Conservation (phyloP, 495 filamentous ascomycete genomes). For the Penicillium psychrofluorescens region DNA sequence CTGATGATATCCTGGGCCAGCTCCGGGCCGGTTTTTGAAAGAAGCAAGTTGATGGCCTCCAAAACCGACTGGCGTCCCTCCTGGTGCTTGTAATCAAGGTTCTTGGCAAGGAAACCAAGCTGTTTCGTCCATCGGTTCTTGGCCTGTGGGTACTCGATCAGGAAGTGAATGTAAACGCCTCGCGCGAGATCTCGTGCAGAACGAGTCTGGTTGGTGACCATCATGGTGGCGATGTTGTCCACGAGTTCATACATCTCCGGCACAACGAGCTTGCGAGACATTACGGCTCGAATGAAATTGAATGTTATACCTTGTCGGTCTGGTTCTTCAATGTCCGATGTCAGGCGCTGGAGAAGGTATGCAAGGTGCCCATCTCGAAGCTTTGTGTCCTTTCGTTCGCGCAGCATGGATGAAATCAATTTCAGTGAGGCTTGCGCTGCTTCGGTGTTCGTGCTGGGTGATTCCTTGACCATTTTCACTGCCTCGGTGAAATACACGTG, state of each 20-base stretch:
- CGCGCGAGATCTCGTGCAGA: constrained; percentile 79
- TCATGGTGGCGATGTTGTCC: constrained; percentile 81
- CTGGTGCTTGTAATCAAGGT: constrained; percentile 81
- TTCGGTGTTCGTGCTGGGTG: constrained; percentile 70
- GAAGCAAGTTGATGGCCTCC: constrained; percentile 75
- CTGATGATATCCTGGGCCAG: constrained; percentile 73
- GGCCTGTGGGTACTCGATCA: constrained; percentile 90
- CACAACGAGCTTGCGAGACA: constrained; percentile 77
- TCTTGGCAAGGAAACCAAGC: constrained; percentile 78
- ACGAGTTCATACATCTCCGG: constrained; percentile 84
- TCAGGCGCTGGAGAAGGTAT: constrained; percentile 73
- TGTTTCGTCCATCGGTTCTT: constrained; percentile 83
- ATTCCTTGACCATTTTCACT: constrained; percentile 69
- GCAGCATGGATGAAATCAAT: constrained; percentile 73
- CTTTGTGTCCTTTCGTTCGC: constrained; percentile 65
- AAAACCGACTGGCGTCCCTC: constrained; percentile 86
- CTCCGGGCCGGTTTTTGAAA: constrained; percentile 73
- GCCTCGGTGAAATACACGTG: constrained; percentile 76
- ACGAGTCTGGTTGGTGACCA: constrained; percentile 91
- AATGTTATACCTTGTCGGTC: constrained; percentile 86
- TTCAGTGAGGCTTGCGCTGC: constrained; percentile 81
- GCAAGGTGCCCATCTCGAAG: constrained; percentile 78
- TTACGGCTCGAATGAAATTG: constrained; percentile 81
- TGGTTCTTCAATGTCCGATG: constrained; percentile 87
- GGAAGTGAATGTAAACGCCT: constrained; percentile 85